A percentile compares a stretch with the other conserved stretches of the same genome.
Evolutionary conservation across 1,284 basidiomycete genomes (phyloP).

Genomic region (Stygiomarasmius scandens): DNA sequence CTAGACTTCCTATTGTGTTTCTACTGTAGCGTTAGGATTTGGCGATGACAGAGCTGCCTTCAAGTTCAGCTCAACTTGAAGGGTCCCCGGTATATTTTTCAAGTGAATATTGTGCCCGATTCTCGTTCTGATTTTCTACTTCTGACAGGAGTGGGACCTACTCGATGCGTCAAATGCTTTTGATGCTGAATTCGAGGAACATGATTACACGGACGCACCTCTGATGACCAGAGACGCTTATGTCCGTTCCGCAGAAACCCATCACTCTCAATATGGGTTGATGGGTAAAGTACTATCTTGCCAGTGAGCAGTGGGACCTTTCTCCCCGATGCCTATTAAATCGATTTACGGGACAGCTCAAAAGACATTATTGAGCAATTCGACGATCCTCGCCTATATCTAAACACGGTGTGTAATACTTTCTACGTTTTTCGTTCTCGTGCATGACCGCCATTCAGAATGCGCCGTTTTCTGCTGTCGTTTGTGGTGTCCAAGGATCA

Average conservation of each 20-base stretch:
- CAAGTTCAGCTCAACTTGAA: no score
- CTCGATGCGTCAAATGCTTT: slow-evolving; percentile 31
- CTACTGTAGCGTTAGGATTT: no score
- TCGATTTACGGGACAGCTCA: slow-evolving; percentile 31
- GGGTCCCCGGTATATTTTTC: no score
- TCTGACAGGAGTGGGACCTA: slow-evolving; percentile 48
- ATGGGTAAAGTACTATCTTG: slow-evolving; percentile 49
- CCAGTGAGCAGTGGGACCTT: slow-evolving; percentile 41
- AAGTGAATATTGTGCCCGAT: no score
- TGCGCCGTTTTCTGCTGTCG: slow-evolving; percentile 58
- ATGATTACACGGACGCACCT: slow-evolving; percentile 56
- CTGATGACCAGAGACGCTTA: slow-evolving; percentile 58
- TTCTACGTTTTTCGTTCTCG: background rate
- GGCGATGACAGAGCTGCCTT: no score
- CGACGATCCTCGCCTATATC: slow-evolving; percentile 52
- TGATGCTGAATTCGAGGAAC: slow-evolving; percentile 22
- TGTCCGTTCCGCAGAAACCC: slow-evolving; percentile 33
- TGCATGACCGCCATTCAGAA: slow-evolving; percentile 40
- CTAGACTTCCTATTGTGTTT: no score
- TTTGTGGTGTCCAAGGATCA: slow-evolving; percentile 68
- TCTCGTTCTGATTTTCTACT: no score
- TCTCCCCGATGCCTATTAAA: background rate
- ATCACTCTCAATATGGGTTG: slow-evolving; percentile 57
- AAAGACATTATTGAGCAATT: slow-evolving; percentile 30
- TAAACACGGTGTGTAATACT: slow-evolving; percentile 57